Base-by-base conservation (phyloP, 164 flowering plant genomes). In the Aristolochia fimbriata region DNA sequence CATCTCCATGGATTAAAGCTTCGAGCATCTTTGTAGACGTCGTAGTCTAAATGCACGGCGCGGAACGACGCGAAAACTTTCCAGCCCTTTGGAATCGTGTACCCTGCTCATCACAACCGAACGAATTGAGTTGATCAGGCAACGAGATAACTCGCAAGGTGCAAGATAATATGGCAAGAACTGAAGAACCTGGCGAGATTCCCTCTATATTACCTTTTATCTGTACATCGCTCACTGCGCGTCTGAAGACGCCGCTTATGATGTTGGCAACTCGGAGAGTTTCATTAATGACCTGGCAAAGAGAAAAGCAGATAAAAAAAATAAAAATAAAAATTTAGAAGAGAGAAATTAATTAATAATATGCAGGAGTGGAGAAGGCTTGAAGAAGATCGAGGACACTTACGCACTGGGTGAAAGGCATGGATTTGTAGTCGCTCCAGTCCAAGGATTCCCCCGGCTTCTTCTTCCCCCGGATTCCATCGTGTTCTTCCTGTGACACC, bases 331-430 rank as follows among this genome's bases (percentile, higher is more conserved):
- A 27, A 5, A 15, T 48, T 48, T 15, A 48, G 20, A 16, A 5
- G 51, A 16, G 17, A 20, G 51, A 20, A 16, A n/a, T n/a, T n/a
- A n/a, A n/a, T n/a, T n/a, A n/a, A n/a, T n/a, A n/a, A n/a, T n/a
- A n/a, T n/a, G n/a, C n/a, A n/a, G n/a, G n/a, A n/a, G n/a, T n/a
- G n/a, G n/a, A n/a, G n/a, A n/a, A n/a, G n/a, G n/a, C n/a, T n/a
- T n/a, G 51, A 48, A 5, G 51, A 48, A 48, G 17, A 20, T 23
- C 7, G 19, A 49, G 14, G 15, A 9, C 12, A 16, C 97, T 68
- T 79, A 93, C 99, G 55, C 97, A 93, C 76, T 86, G 96, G 31
- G 99, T 91, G 76, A 94, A 94, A 10, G 86, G 81, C 96, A 88
- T 87, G 6, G 99, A 83, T 62, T 91, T 91, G 71, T 85, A 91